These are phyloP conservation scores for Fusarium equiseti DNA, from an alignment of 2,329 filamentous ascomycete genomes.

Conservation along the genomic window DNA sequence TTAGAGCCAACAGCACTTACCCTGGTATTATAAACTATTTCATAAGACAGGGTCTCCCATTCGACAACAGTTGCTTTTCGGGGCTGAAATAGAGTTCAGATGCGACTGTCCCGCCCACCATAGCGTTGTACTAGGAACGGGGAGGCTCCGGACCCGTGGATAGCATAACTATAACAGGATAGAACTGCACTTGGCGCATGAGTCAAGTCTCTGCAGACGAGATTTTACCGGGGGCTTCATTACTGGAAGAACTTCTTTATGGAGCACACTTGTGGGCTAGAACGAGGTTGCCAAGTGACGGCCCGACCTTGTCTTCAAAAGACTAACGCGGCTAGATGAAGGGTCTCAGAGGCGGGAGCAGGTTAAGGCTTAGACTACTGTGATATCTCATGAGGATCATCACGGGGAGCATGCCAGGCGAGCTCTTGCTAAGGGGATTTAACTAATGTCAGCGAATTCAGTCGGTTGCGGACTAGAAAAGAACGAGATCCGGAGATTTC, in stretches of 20 bases:
- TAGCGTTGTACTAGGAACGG: background rate
- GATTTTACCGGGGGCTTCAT: background rate
- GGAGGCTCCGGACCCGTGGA: background rate
- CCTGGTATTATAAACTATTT: background rate
- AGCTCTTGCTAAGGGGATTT: background rate
- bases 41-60: background rate
- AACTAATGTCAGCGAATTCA: background rate
- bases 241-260: background rate
- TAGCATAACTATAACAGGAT: background rate
- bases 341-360: background rate
- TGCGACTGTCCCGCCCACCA: background rate
- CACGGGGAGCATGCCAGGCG: fast-evolving
- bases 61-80: background rate
- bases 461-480: background rate
- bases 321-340: background rate
- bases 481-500: background rate
- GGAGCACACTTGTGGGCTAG: background rate
- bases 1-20: background rate
- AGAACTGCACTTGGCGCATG: background rate
- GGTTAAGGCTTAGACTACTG: background rate
- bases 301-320: no score
- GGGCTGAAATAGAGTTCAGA: background rate
- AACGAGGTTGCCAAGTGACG: background rate
- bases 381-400: background rate
- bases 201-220: background rate